These are phyloP conservation scores for Aspergillus sparsus DNA, from an alignment of 495 filamentous ascomycete genomes.

Conservation along the genomic window DNA sequence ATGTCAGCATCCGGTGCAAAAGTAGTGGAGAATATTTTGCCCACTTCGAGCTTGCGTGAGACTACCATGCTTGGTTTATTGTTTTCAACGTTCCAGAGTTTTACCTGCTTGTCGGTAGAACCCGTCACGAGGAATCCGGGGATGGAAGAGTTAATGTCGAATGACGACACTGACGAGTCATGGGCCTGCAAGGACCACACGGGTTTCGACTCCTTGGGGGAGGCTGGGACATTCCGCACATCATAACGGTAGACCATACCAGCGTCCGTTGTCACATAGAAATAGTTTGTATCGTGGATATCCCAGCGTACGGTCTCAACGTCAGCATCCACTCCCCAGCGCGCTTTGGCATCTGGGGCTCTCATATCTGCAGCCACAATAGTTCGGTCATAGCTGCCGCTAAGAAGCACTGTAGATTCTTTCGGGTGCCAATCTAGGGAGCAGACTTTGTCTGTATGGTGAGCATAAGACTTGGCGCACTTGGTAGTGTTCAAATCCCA, in stretches of 20 bases:
- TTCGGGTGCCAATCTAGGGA: constrained; percentile 87
- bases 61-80: constrained; percentile 81
- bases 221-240: constrained; percentile 65
- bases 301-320: constrained; percentile 93
- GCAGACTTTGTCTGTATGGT: constrained; percentile 95
- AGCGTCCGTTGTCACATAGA: constrained; percentile 92
- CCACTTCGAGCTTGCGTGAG: constrained; percentile 85
- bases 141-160: constrained; percentile 85
- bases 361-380: constrained; percentile 92
- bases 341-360: constrained; percentile 75
- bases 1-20: constrained; percentile 91
- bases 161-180: constrained; percentile 89
- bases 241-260: constrained; percentile 90
- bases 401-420: constrained; percentile 84
- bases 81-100: constrained; percentile 91
- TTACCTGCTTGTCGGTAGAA: constrained; percentile 89
- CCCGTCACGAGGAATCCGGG: constrained; percentile 92
- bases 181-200: constrained; percentile 95
- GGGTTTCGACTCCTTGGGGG: constrained; percentile 72
- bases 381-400: constrained; percentile 91
- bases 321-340: constrained; percentile 92
- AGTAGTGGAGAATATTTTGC: constrained; percentile 86
- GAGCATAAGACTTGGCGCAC: constrained; percentile 89
- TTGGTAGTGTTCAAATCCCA: constrained; percentile 92
- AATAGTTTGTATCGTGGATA: constrained; percentile 85